Conservation (phyloP, 2,329 filamentous ascomycete genomes). For the Diaporthe amygdali region DNA sequence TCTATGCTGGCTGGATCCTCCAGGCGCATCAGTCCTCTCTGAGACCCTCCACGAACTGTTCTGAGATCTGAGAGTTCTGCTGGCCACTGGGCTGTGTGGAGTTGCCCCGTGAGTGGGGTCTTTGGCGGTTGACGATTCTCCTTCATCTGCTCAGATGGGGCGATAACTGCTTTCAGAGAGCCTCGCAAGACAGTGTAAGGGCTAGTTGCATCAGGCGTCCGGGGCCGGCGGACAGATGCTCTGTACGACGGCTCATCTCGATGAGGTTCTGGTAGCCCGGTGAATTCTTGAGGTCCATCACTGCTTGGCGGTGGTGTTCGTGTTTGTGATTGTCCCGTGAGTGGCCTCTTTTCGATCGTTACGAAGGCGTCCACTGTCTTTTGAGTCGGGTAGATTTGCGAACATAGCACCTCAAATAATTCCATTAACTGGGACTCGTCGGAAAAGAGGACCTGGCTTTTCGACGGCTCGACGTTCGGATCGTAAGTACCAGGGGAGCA, state of each 20-base stretch:
- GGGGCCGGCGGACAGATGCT: no score
- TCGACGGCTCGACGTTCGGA: slow-evolving; percentile 72
- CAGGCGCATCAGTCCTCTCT: not conserved
- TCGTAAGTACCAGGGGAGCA: slow-evolving; percentile 72
- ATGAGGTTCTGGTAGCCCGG: no score
- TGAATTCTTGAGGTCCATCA: slow-evolving; percentile 36
- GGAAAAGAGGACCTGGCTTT: slow-evolving; percentile 73
- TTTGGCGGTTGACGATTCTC: not conserved
- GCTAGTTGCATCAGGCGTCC: not conserved
- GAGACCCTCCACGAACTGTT: not conserved
- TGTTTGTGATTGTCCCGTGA: not conserved
- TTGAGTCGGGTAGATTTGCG: slow-evolving; percentile 40
- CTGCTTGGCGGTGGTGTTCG: slow-evolving; percentile 35
- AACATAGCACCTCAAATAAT: slow-evolving; percentile 52
- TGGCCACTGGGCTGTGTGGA: not conserved
- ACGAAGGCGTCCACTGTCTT: not conserved
- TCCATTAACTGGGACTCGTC: slow-evolving; percentile 53
- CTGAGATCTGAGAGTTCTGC: not conserved
- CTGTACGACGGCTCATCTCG: not conserved
- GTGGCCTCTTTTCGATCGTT: slow-evolving; percentile 18
- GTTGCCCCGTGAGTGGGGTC: not conserved
- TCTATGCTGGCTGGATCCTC: not conserved
- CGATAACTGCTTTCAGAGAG: not conserved
- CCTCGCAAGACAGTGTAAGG: not conserved
- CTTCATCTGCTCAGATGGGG: not conserved